Conservation (phyloP, 495 filamentous ascomycete species). For the Neurospora cerealis region DNA sequence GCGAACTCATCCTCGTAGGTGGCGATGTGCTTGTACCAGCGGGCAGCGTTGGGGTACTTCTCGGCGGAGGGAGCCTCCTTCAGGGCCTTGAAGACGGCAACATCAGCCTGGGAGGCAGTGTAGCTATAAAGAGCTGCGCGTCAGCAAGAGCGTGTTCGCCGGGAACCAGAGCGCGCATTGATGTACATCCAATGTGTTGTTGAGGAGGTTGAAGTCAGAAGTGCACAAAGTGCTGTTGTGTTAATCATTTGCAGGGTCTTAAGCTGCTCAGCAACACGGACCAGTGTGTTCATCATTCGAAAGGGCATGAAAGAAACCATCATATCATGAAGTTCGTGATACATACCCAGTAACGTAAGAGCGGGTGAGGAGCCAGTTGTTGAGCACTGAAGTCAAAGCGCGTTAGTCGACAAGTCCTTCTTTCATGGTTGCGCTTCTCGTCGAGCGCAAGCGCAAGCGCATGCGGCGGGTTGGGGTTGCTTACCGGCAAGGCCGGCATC, state of each 20-base stretch:
- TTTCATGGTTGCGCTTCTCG: neutral
- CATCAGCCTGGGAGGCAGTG: constrained; percentile 87
- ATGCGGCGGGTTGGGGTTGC: constrained; percentile 19
- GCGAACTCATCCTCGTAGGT: constrained; percentile 85
- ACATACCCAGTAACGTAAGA: constrained; percentile 91
- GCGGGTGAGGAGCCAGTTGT: constrained; percentile 80
- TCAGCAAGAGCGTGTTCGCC: constrained; percentile 3
- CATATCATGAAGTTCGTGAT: neutral
- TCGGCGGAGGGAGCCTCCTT: constrained; percentile 60
- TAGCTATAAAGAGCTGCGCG: constrained; percentile 44
- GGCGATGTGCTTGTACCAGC: constrained; percentile 98
- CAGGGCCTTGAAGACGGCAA: constrained; percentile 84
- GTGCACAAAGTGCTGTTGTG: constrained; percentile 63
- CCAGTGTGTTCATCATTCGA: constrained; percentile 81
- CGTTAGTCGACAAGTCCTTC: constrained; percentile 3
- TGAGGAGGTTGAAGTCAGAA: constrained; percentile 52
- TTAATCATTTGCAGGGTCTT: constrained; percentile 92
- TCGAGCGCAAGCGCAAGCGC: neutral
- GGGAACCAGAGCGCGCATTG: neutral
- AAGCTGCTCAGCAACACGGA: constrained; percentile 99
- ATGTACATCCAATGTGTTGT: neutral
- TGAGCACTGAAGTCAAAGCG: constrained; percentile 55
- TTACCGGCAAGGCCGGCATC: constrained; percentile 80
- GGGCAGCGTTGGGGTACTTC: constrained; percentile 87
- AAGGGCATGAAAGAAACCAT: neutral